Conservation (phyloP, 1,139 yeast species). For the Pichia sp. region DNA sequence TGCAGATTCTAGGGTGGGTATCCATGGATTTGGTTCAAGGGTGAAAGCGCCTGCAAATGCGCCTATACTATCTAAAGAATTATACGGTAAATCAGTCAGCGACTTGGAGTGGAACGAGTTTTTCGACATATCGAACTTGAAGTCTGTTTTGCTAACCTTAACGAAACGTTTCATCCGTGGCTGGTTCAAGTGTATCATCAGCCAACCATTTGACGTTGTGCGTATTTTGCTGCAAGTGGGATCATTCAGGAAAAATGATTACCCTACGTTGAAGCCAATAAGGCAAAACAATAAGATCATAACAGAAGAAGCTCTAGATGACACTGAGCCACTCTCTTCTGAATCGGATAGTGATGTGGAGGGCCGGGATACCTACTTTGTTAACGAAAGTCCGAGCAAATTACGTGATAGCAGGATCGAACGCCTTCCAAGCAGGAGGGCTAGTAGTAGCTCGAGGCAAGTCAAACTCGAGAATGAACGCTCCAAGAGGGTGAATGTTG, state of each 20-base stretch:
- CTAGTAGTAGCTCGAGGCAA: conserved; percentile 6
- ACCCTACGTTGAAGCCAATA: not conserved
- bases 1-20: conserved; percentile 15
- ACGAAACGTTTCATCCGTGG: conserved; percentile 58
- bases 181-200: conserved; percentile 60
- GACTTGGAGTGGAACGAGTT: conserved; percentile 69
- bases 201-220: conserved; percentile 89
- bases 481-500: conserved; percentile 13
- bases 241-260: conserved; percentile 27
- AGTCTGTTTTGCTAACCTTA: conserved; percentile 51
- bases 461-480: not conserved
- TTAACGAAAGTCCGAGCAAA: conserved; percentile 24
- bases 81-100: conserved; percentile 21
- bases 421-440: conserved; percentile 22
- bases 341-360: conserved; percentile 29
- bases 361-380: conserved; percentile 42
- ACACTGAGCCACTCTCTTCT: conserved; percentile 6
- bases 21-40: conserved; percentile 18
- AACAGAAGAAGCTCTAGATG: not conserved
- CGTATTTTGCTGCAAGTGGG: conserved; percentile 80
- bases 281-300: not conserved
- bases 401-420: conserved; percentile 25
- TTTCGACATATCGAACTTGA: conserved; percentile 53
- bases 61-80: conserved; percentile 6
- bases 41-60: conserved; percentile 12